phyloP scores from a whole-genome alignment of 768 basidiomycete genomes.

The Amanita polypyramis region DNA sequence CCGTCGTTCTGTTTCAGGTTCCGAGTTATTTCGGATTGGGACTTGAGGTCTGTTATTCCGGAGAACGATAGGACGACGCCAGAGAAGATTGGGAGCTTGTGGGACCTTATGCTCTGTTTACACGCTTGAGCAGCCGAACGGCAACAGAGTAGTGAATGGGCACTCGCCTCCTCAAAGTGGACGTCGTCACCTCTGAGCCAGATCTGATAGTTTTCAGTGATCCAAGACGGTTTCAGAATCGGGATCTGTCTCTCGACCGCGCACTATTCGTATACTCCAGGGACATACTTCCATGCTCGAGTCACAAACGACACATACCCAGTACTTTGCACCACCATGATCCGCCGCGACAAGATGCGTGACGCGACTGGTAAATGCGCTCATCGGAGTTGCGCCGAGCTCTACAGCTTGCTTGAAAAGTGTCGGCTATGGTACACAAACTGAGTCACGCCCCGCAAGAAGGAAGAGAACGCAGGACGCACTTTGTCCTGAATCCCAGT shows the following conservation, averaged over 20 bases:
- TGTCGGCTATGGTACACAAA: conserved; percentile 26
- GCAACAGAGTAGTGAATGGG: not conserved
- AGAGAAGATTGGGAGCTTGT: conserved; percentile 68
- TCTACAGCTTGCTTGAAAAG: conserved; percentile 71
- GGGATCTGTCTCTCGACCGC: conserved; percentile 75
- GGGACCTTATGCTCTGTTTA: conserved; percentile 43
- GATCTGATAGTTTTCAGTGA: conserved; percentile 53
- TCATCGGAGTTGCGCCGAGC: conserved; percentile 63
- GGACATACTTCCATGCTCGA: conserved; percentile 6
- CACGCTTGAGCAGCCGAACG: not conserved
- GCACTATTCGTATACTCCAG: too few species aligned
- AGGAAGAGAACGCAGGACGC: conserved; percentile 10
- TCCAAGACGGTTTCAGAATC: conserved; percentile 72
- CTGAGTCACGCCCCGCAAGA: not conserved
- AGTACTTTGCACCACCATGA: conserved; percentile 82
- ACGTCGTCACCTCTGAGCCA: conserved; percentile 82
- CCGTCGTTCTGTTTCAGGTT: conserved; percentile 54
- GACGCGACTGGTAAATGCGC: conserved; percentile 74
- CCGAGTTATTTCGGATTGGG: conserved; percentile 55
- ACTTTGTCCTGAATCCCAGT: conserved; percentile 80
- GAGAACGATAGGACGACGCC: conserved; percentile 64
- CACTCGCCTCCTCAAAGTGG: conserved; percentile 47
- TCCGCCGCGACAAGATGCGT: conserved; percentile 79
- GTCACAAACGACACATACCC: conserved; percentile 26
- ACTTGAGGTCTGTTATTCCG: conserved; percentile 53